phyloP scores from a whole-genome alignment of 306 rosid species.

The Coriaria nepalensis region DNA sequence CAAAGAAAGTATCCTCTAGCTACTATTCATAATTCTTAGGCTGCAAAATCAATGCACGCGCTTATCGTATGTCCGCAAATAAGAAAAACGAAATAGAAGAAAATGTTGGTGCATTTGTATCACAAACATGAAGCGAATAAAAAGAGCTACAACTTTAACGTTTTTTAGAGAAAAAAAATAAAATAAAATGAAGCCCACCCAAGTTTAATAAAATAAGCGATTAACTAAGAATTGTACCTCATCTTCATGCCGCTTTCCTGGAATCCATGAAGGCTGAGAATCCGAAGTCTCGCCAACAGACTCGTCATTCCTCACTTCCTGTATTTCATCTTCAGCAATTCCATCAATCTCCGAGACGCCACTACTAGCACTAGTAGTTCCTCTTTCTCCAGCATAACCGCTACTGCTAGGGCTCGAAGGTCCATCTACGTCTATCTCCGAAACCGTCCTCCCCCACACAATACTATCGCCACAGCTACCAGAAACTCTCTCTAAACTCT shows the following conservation, averaged over 20 bases:
- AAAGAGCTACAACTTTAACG: background rate
- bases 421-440: constrained; percentile 45
- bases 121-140: no score
- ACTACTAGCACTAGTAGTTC: constrained; percentile 49
- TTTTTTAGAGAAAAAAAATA: background rate
- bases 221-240: constrained; percentile 34
- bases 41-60: no score
- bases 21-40: constrained; percentile 6
- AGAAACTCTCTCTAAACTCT: constrained; percentile 15
- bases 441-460: constrained; percentile 36
- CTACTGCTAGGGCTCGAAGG: constrained; percentile 69
- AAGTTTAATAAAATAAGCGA: background rate
- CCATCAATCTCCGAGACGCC: constrained; percentile 33
- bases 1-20: constrained; percentile 22
- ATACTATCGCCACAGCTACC: constrained; percentile 7
- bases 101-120: no score
- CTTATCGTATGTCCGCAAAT: no score
- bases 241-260: constrained; percentile 47
- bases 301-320: constrained; percentile 30
- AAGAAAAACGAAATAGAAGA: no score
- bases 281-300: constrained; percentile 24
- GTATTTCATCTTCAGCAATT: constrained; percentile 30
- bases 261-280: constrained; percentile 36
- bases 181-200: background rate
- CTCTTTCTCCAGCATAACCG: constrained; percentile 83